phyloP scores from a whole-genome alignment of 352 stramenopile genomes.

The Salisapilia sapeloensis region DNA sequence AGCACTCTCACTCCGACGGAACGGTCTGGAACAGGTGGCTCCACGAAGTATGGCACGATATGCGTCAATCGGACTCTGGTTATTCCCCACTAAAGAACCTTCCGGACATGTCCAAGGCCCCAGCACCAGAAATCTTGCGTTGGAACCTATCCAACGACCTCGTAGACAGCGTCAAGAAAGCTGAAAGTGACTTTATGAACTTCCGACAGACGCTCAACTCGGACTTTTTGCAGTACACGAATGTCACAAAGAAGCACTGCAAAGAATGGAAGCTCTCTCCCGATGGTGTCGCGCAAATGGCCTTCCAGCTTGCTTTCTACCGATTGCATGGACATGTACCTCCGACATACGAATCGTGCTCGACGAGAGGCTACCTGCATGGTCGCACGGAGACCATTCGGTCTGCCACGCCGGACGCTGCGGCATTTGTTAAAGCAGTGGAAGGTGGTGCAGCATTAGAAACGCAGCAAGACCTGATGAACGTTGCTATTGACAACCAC shows the following conservation, averaged over 20 bases:
- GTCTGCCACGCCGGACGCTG: conserved; percentile 50
- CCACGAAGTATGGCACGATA: conserved; percentile 84
- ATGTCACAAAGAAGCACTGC: conserved; percentile 83
- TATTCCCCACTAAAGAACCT: conserved; percentile 49
- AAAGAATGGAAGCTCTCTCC: conserved; percentile 85
- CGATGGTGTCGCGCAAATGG: conserved; percentile 85
- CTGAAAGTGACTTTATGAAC: conserved; percentile 41
- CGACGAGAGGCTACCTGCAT: conserved; percentile 82
- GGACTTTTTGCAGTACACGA: conserved; percentile 70
- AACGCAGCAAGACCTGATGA: conserved; percentile 43
- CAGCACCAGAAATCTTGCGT: conserved; percentile 27
- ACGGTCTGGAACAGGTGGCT: conserved; percentile 88
- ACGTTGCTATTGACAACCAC: conserved; percentile 63
- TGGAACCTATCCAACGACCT: conserved; percentile 72
- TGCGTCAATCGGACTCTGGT: conserved; percentile 57
- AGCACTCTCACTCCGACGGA: conserved; percentile 88
- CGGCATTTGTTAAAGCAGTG: conserved; percentile 51
- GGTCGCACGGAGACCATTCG: conserved; percentile 88
- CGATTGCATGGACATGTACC: conserved; percentile 56
- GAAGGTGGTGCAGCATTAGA: conserved; percentile 13
- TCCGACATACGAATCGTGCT: conserved; percentile 85
- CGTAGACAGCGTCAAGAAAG: conserved; percentile 53
- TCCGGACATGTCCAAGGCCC: conserved; percentile 22
- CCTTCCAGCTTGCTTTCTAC: conserved; percentile 82
- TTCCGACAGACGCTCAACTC: conserved; percentile 54